Evolutionary conservation across 2,329 filamentous ascomycete species (phyloP).

Genomic region (Colletotrichum lentis): DNA sequence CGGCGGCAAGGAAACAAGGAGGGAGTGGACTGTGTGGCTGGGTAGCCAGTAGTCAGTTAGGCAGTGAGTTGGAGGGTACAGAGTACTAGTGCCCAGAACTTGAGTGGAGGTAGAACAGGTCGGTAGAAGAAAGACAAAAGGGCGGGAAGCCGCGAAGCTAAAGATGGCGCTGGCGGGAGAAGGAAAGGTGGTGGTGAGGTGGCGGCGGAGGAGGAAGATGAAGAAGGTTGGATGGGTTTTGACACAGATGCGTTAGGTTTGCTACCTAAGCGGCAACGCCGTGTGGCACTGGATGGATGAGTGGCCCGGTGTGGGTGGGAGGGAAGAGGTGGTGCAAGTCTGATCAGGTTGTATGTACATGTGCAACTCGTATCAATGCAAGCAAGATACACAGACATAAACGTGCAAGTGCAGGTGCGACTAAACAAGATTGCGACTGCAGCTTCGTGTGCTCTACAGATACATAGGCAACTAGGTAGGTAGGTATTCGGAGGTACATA

Average conservation of each 20-base stretch:
- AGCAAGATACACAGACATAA: not conserved
- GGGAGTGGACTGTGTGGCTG: conserved; percentile 34
- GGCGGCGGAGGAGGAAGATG: conserved; percentile 22
- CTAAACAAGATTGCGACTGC: conserved; percentile 10
- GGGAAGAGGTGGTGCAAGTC: not conserved
- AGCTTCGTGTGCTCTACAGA: too few species aligned
- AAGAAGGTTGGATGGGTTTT: conserved; percentile 34
- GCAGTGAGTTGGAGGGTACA: conserved; percentile 1
- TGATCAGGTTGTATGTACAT: not conserved
- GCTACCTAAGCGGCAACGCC: not conserved
- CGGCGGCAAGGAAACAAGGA: conserved; percentile 18
- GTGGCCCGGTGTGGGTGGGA: not conserved
- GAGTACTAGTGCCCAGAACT: conserved; percentile 39
- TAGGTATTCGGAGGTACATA: too few species aligned
- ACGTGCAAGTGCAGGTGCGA: conserved; percentile 15
- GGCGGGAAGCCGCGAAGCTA: conserved; percentile 38
- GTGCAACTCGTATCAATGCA: conserved; percentile 6
- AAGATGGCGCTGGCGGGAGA: conserved; percentile 19
- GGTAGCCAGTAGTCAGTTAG: conserved; percentile 25
- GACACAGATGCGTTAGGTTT: conserved; percentile 24
- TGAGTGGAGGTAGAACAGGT: conserved; percentile 23
- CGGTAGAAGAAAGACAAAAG: conserved; percentile 16
- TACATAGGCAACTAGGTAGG: too few species aligned
- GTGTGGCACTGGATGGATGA: not conserved
- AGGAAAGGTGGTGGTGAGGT: conserved; percentile 31